A percentile compares a stretch with the other conserved stretches of the same genome.
phyloP scores from a whole-genome alignment of 305 asterid genomes.

The Nicotiana rustica region DNA sequence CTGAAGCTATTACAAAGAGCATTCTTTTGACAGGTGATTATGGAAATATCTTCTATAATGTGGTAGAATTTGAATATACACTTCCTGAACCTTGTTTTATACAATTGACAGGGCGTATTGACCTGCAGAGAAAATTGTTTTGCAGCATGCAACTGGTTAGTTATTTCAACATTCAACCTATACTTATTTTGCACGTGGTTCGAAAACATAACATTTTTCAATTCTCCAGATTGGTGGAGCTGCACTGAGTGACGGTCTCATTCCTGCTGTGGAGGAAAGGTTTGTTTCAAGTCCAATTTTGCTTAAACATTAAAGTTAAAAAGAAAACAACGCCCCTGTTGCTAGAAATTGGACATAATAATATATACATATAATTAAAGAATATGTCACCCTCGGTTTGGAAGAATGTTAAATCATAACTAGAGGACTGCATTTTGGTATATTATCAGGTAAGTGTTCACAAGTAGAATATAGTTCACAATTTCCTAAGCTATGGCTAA shows the following conservation, averaged over 20 bases:
- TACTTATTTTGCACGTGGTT: background rate
- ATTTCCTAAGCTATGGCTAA: background rate
- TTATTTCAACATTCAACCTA: slow-evolving; percentile 35
- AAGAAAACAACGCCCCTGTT: slow-evolving; percentile 2
- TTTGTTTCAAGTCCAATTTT: slow-evolving; percentile 43
- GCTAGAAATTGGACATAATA: slow-evolving; percentile 17
- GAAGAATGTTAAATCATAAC: slow-evolving; percentile 15
- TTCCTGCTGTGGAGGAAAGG: slow-evolving; percentile 98
- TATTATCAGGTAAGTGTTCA: background rate
- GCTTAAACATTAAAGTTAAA: background rate
- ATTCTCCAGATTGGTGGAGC: slow-evolving; percentile 88
- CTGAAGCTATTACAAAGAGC: slow-evolving; percentile 96
- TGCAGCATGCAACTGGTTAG: slow-evolving; percentile 94
- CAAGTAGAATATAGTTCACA: background rate
- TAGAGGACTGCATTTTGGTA: background rate
- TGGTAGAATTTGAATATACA: slow-evolving; percentile 34
- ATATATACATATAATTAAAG: background rate
- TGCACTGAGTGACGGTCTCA: slow-evolving; percentile 79
- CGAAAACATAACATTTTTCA: slow-evolving; percentile 40
- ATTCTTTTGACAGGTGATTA: slow-evolving; percentile 81
- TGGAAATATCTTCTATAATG: background rate
- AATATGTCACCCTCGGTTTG: background rate
- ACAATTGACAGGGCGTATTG: slow-evolving; percentile 76
- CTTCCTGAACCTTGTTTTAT: slow-evolving; percentile 41
- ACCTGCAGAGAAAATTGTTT: slow-evolving; percentile 93